phyloP scores from a whole-genome alignment of 2,329 filamentous ascomycete species.

The Huntiella omanensis region DNA sequence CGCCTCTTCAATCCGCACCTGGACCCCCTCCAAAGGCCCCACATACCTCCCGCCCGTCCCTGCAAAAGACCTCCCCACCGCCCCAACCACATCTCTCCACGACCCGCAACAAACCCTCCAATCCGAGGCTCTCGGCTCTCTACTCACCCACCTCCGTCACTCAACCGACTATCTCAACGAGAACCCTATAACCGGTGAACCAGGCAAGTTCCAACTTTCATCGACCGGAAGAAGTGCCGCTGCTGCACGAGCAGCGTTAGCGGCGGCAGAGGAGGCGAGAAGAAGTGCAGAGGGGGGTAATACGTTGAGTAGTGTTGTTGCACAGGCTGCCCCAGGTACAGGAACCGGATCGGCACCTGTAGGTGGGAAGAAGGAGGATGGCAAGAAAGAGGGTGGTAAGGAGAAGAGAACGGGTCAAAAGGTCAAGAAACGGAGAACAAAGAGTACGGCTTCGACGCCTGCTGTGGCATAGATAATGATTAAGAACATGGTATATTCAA shows the following conservation, averaged over 20 bases:
- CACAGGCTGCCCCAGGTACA: not conserved
- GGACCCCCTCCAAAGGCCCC: conserved; percentile 35
- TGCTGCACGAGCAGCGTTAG: conserved; percentile 20
- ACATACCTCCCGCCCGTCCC: conserved; percentile 26
- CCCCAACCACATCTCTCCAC: conserved; percentile 15
- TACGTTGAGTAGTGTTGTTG: not conserved
- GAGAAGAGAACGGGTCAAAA: conserved; percentile 17
- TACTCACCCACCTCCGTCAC: conserved; percentile 36
- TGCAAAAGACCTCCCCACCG: conserved; percentile 14
- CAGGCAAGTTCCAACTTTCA: conserved; percentile 45
- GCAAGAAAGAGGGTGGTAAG: conserved; percentile 17
- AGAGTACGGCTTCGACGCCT: not conserved
- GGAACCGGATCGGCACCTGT: not conserved
- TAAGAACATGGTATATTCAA: not conserved
- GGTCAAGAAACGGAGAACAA: conserved; percentile 1
- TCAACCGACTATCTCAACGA: conserved; percentile 49
- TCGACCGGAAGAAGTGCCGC: conserved; percentile 29
- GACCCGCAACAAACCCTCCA: conserved; percentile 9
- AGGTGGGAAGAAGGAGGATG: conserved; percentile 14
- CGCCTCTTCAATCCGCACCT: conserved; percentile 31
- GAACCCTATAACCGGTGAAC: conserved; percentile 47
- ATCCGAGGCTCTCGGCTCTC: conserved; percentile 35
- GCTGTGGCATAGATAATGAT: not conserved
- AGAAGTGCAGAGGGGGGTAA: not conserved
- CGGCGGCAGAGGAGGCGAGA: conserved; percentile 3